Conservation (phyloP, 179 eudicot genomes). For the Beta lomatogona region DNA sequence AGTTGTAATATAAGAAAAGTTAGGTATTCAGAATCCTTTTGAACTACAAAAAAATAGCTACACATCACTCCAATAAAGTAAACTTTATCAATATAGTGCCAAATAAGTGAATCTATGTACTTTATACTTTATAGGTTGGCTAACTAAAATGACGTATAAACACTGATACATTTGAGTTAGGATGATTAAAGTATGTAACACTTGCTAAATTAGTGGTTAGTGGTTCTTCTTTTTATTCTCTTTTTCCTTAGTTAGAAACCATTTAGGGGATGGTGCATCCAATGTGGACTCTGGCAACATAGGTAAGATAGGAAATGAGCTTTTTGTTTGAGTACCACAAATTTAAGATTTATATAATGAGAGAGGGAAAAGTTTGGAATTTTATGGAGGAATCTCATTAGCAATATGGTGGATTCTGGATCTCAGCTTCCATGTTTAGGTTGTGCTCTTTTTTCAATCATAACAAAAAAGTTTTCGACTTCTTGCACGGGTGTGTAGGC, state of each 20-base stretch:
- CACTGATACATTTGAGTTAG: background rate
- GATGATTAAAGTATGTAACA: background rate
- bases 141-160: background rate
- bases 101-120: conserved; percentile 23
- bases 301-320: background rate
- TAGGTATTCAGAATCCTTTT: conserved; percentile 19
- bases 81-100: conserved; percentile 9
- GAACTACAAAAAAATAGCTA: background rate
- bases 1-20: background rate
- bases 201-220: conserved; percentile 1
- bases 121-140: conserved; percentile 17
- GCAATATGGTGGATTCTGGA: conserved; percentile 3
- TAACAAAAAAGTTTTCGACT: background rate
- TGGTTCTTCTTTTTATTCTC: too few relatives aligned
- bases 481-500: conserved; percentile 17
- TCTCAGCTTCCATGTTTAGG: conserved; percentile 2
- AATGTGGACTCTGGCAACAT: conserved; percentile 3
- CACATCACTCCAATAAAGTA: conserved; percentile 15
- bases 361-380: background rate
- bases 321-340: background rate
- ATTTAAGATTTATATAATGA: background rate
- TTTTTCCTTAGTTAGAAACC: too few relatives aligned
- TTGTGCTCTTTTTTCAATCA: background rate
- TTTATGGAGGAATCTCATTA: conserved; percentile 16
- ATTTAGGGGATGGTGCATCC: background rate